Percentiles rank a stretch among this genome's conserved stretches.
phyloP scores from a whole-genome alignment of 176 grass and related monocot genomes.

The Ensete glaucum region DNA sequence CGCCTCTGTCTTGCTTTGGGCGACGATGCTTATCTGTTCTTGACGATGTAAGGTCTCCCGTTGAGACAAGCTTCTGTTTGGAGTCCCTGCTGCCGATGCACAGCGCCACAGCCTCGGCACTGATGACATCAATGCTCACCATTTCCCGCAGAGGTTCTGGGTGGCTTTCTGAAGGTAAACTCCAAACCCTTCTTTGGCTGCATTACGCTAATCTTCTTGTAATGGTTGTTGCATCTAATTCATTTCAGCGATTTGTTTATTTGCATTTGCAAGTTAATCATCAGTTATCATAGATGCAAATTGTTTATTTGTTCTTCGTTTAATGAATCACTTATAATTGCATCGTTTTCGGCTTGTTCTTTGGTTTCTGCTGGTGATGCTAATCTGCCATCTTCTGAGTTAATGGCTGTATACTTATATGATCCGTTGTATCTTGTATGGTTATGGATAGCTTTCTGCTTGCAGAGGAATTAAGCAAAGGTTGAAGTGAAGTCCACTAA shows the following conservation, averaged over 20 bases:
- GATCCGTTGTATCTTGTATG: too few relatives aligned
- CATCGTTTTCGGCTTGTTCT: too few relatives aligned
- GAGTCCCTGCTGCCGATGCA: slow-evolving; percentile 72
- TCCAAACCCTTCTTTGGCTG: not conserved
- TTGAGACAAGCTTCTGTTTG: slow-evolving; percentile 52
- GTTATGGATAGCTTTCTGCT: too few relatives aligned
- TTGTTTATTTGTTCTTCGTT: too few relatives aligned
- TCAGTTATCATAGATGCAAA: not conserved
- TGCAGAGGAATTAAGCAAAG: too few relatives aligned
- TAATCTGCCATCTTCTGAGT: too few relatives aligned
- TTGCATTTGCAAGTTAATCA: not conserved
- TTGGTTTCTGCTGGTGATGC: too few relatives aligned
- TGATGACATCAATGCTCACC: slow-evolving; percentile 79
- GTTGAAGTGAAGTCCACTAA: too few relatives aligned
- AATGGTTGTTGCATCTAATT: not conserved
- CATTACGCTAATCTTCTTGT: not conserved
- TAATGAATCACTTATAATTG: too few relatives aligned
- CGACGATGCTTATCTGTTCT: not conserved
- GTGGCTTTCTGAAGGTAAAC: slow-evolving; percentile 65
- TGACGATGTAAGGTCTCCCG: slow-evolving; percentile 31
- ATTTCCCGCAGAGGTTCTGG: slow-evolving; percentile 37
- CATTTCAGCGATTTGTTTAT: not conserved
- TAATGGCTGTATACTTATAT: too few relatives aligned
- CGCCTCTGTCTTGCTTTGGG: not conserved
- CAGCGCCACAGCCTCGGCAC: slow-evolving; percentile 47